These are phyloP conservation scores for Chlorokybus atmophyticus DNA, from an alignment of 139 green algal species.

Conservation along the genomic window DNA sequence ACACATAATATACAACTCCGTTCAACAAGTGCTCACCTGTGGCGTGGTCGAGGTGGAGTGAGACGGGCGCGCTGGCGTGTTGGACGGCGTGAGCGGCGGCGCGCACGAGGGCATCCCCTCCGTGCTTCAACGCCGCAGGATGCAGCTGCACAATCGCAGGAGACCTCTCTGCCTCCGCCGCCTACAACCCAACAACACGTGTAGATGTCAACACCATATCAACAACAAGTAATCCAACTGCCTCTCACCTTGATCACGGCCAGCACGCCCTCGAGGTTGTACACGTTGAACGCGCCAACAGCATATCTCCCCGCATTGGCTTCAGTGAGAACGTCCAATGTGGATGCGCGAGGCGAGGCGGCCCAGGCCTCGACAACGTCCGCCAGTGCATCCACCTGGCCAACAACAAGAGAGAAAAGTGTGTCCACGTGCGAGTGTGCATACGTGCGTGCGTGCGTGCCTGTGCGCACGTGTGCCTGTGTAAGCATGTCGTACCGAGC, in stretches of 20 bases:
- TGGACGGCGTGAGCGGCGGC: not conserved
- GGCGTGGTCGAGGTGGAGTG: slow-evolving; percentile 23
- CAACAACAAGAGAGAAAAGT: slow-evolving; percentile 5
- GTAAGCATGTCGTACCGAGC: too few relatives aligned
- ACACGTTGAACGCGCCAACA: slow-evolving; percentile 25
- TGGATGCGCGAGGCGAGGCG: too few relatives aligned
- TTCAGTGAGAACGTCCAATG: not conserved
- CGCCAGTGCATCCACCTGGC: slow-evolving; percentile 6
- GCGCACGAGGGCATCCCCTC: slow-evolving; percentile 6
- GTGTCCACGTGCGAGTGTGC: not conserved
- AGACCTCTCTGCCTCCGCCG: too few relatives aligned
- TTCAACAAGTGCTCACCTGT: slow-evolving; percentile 8
- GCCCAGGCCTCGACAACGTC: slow-evolving; percentile 18
- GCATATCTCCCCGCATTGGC: slow-evolving; percentile 14
- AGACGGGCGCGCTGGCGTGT: slow-evolving; percentile 11
- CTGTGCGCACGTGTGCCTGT: not conserved
- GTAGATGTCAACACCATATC: too few relatives aligned
- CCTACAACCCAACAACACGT: too few relatives aligned
- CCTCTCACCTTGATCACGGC: too few relatives aligned
- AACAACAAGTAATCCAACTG: too few relatives aligned
- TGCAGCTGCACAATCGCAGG: slow-evolving; percentile 18
- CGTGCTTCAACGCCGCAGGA: slow-evolving; percentile 9
- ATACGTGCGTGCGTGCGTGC: too few relatives aligned
- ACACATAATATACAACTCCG: too few relatives aligned
- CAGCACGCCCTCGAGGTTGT: slow-evolving; percentile 26